Evolutionary conservation across 2,329 filamentous ascomycete genomes (phyloP).

Genomic region (Colletotrichum sp.): DNA sequence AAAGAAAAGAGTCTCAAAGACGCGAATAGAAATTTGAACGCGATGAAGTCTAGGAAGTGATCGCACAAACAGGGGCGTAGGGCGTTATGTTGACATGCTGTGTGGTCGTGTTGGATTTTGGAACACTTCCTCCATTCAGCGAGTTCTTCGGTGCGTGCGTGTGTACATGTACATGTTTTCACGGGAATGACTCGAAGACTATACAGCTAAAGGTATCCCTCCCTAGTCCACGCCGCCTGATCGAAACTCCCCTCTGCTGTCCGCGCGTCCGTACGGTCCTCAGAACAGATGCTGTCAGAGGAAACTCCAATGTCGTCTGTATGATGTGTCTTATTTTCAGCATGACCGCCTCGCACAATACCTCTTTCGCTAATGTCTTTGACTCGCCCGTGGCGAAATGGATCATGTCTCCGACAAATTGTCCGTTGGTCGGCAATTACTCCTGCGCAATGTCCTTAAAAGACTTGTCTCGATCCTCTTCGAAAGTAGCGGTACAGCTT

Average conservation of each 20-base stretch:
- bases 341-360: background rate
- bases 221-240: background rate
- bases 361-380: background rate
- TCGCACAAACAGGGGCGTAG: background rate
- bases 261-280: background rate
- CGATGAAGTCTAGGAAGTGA: background rate
- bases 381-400: background rate
- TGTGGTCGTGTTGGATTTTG: background rate
- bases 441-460: background rate
- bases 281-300: background rate
- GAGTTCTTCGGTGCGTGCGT: background rate
- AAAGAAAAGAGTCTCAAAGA: background rate
- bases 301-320: background rate
- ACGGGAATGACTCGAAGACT: background rate
- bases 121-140: background rate
- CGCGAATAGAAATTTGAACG: background rate
- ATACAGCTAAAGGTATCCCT: background rate
- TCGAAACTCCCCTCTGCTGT: background rate
- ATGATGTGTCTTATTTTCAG: background rate
- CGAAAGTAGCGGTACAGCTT: background rate
- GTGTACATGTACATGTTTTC: background rate
- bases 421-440: background rate
- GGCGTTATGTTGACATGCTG: background rate
- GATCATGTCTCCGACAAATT: background rate
- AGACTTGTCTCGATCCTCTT: background rate